A percentile compares a stretch with the other conserved stretches of the same genome.
These are phyloP conservation scores for Cryphonectria radicalis DNA, from an alignment of 2,329 filamentous ascomycete genomes.

Conservation along the genomic window DNA sequence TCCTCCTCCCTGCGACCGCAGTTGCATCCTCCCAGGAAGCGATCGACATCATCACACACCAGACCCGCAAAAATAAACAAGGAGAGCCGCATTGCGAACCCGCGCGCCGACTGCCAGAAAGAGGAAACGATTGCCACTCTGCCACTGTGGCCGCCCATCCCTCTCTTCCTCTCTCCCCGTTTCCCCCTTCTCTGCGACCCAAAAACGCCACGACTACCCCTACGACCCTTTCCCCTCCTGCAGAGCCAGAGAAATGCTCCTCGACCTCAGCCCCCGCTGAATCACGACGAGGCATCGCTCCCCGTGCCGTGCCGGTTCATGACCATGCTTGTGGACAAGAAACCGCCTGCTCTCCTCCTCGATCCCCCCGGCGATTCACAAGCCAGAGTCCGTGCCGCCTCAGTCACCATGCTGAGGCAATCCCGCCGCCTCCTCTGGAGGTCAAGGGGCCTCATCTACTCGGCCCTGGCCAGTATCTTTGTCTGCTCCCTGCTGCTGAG, in stretches of 20 bases:
- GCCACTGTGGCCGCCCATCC: not conserved
- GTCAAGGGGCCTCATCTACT: conserved; percentile 47
- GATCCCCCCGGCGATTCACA: conserved; percentile 21
- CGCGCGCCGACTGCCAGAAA: conserved; percentile 5
- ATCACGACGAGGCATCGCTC: conserved; percentile 17
- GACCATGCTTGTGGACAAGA: conserved; percentile 28
- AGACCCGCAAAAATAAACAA: conserved; percentile 19
- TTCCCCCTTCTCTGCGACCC: conserved; percentile 1
- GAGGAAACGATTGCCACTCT: conserved; percentile 19
- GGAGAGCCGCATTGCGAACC: conserved; percentile 8
- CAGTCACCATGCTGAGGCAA: conserved; percentile 37
- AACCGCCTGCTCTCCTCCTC: conserved; percentile 15
- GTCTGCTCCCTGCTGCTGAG: conserved; percentile 51
- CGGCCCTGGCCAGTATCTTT: conserved; percentile 45
- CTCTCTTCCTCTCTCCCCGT: not conserved
- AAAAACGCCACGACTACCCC: not conserved
- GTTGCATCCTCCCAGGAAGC: not conserved
- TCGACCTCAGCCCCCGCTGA: conserved; percentile 19
- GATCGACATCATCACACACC: conserved; percentile 10
- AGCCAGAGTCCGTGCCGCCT: conserved; percentile 27
- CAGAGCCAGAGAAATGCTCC: conserved; percentile 21
- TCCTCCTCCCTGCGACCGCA: not conserved
- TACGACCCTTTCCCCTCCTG: not conserved
- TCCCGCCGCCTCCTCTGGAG: conserved; percentile 34
- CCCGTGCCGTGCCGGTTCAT: conserved; percentile 6